phyloP scores from a whole-genome alignment of 139 green algal genomes.

The Chlamydomonas sp. region DNA sequence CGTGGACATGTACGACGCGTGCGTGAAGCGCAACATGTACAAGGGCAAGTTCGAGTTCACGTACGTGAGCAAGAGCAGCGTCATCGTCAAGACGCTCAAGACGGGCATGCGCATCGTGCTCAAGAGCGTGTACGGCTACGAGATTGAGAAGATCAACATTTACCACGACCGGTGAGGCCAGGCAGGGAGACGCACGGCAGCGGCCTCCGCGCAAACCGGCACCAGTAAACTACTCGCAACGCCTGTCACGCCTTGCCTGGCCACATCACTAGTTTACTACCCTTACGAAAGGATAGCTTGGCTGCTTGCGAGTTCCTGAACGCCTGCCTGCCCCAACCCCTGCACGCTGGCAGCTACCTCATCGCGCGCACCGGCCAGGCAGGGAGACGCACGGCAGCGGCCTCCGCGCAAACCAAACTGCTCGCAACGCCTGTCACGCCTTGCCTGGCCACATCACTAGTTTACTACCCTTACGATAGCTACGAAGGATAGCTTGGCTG shows the following conservation, averaged over 20 bases:
- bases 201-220: too few relatives aligned
- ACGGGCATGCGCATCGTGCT: slow-evolving; percentile 71
- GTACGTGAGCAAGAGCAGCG: slow-evolving; percentile 75
- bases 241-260: too few relatives aligned
- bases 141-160: slow-evolving; percentile 81
- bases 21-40: slow-evolving; percentile 67
- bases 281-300: neutral
- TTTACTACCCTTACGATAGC: neutral
- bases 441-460: neutral
- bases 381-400: too few relatives aligned
- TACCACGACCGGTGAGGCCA: slow-evolving; percentile 66
- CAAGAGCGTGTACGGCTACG: slow-evolving; percentile 69
- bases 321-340: too few relatives aligned
- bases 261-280: neutral
- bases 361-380: neutral
- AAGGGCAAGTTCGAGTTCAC: slow-evolving; percentile 88
- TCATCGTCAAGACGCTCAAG: slow-evolving; percentile 80
- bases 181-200: too few relatives aligned
- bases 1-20: slow-evolving; percentile 86
- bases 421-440: too few relatives aligned
- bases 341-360: too few relatives aligned
- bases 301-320: neutral
- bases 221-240: too few relatives aligned
- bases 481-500: neutral
- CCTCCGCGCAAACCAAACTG: too few relatives aligned